phyloP scores from a whole-genome alignment of 108 stramenopile species.

The Fragilariopsis cylindrus region DNA sequence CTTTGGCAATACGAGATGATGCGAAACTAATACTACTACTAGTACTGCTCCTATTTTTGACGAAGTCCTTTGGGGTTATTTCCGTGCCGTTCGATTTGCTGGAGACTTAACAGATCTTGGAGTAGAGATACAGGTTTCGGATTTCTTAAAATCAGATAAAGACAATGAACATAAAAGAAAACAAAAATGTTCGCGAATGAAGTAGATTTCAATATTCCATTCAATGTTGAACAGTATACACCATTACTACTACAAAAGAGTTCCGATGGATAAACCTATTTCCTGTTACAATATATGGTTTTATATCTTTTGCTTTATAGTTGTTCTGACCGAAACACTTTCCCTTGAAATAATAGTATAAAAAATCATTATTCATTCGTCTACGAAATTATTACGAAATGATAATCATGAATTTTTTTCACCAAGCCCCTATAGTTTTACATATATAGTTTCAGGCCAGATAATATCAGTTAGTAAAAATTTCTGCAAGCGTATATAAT shows the following conservation, averaged over 20 bases:
- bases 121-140: slow-evolving; percentile 75
- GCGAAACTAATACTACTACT: background rate
- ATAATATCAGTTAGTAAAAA: no score
- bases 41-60: slow-evolving; percentile 40
- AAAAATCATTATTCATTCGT: background rate
- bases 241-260: slow-evolving; percentile 19
- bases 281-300: no score
- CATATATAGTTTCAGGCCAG: no score
- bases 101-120: slow-evolving; percentile 85
- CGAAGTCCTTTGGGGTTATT: slow-evolving; percentile 76
- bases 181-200: slow-evolving; percentile 49
- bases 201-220: slow-evolving; percentile 51
- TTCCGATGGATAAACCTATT: background rate
- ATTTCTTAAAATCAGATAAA: slow-evolving; percentile 19
- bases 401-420: no score
- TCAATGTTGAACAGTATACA: slow-evolving; percentile 62
- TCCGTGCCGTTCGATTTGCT: slow-evolving; percentile 83
- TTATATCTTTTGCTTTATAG: background rate
- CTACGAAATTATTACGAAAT: no score
- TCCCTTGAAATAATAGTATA: background rate
- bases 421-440: no score
- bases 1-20: slow-evolving; percentile 22
- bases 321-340: background rate
- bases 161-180: slow-evolving; percentile 47
- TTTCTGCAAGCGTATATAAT: no score